Conservation (phyloP, 1,139 yeast species). For the Hyphopichia khmerensis region DNA sequence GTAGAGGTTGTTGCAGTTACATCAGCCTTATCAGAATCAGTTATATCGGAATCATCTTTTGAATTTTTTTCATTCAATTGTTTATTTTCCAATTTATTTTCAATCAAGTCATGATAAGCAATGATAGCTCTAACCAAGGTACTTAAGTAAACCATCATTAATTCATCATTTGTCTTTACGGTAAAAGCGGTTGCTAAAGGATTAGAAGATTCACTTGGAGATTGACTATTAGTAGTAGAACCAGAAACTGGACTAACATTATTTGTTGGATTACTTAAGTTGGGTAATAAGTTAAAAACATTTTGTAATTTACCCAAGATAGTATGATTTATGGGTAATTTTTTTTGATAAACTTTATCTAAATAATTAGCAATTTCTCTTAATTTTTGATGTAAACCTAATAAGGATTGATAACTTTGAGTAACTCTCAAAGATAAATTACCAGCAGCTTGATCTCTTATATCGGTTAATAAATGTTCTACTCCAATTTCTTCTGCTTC, state of each 20-base stretch:
- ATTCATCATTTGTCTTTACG: conserved; percentile 89
- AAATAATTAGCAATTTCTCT: conserved; percentile 78
- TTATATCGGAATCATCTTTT: not conserved
- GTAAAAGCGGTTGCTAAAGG: conserved; percentile 80
- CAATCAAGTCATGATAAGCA: conserved; percentile 95
- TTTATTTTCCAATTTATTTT: conserved; percentile 86
- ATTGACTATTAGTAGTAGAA: conserved; percentile 14
- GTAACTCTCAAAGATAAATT: conserved; percentile 83
- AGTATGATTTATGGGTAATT: conserved; percentile 84
- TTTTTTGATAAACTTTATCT: conserved; percentile 67
- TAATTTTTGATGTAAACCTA: conserved; percentile 81
- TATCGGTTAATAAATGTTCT: conserved; percentile 90
- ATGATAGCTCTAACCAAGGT: conserved; percentile 91
- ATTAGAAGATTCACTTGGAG: conserved; percentile 25
- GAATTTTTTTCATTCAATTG: conserved; percentile 43
- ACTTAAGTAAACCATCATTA: conserved; percentile 89
- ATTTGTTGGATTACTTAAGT: conserved; percentile 47
- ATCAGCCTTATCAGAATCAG: conserved; percentile 3
- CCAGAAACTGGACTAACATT: conserved; percentile 1
- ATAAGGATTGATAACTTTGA: conserved; percentile 82
- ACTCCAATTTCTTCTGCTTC: conserved; percentile 99
- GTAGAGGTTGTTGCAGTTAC: conserved; percentile 4
- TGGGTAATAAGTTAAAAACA: conserved; percentile 89
- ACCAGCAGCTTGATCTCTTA: conserved; percentile 96
- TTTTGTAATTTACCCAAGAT: conserved; percentile 93